Conservation (phyloP, 1,139 yeast species). For the Keqinozyma sinolaborantium region DNA sequence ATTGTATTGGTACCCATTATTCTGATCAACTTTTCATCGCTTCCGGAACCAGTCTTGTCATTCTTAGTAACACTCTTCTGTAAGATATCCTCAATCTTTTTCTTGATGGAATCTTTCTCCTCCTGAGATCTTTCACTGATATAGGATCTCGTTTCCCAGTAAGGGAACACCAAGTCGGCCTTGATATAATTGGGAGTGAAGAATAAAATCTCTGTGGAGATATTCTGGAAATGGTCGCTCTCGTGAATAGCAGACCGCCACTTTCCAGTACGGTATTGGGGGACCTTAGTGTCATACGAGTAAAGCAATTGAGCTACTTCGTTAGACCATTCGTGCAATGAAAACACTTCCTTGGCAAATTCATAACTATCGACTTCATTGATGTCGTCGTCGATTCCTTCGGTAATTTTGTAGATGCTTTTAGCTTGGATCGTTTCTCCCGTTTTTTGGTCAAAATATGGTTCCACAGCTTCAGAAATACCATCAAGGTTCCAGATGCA, state of each 20-base stretch:
- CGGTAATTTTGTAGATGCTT: neutral
- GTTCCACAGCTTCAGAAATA: slow-evolving; percentile 13
- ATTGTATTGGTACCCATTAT: slow-evolving; percentile 27
- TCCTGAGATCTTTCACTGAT: slow-evolving; percentile 43
- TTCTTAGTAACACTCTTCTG: slow-evolving; percentile 13
- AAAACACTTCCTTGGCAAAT: slow-evolving; percentile 9
- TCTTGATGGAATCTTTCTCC: slow-evolving; percentile 29
- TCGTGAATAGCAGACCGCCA: slow-evolving; percentile 44
- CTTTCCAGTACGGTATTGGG: slow-evolving; percentile 52
- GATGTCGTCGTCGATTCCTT: neutral
- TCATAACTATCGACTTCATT: neutral
- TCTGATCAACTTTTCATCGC: slow-evolving; percentile 15
- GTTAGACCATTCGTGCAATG: slow-evolving; percentile 19
- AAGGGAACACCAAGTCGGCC: slow-evolving; percentile 38
- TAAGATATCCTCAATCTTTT: slow-evolving; percentile 22
- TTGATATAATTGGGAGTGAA: slow-evolving; percentile 28
- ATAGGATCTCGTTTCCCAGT: slow-evolving; percentile 59
- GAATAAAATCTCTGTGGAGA: slow-evolving; percentile 27
- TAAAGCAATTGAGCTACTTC: slow-evolving; percentile 23
- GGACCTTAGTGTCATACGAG: slow-evolving; percentile 38
- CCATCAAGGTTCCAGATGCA: slow-evolving; percentile 64
- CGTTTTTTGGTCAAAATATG: slow-evolving; percentile 52
- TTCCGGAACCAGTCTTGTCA: slow-evolving; percentile 13
- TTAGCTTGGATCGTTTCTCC: slow-evolving; percentile 64
- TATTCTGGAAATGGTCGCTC: slow-evolving; percentile 19